phyloP scores from a whole-genome alignment of 306 rosid species.

The Prunus mira region DNA sequence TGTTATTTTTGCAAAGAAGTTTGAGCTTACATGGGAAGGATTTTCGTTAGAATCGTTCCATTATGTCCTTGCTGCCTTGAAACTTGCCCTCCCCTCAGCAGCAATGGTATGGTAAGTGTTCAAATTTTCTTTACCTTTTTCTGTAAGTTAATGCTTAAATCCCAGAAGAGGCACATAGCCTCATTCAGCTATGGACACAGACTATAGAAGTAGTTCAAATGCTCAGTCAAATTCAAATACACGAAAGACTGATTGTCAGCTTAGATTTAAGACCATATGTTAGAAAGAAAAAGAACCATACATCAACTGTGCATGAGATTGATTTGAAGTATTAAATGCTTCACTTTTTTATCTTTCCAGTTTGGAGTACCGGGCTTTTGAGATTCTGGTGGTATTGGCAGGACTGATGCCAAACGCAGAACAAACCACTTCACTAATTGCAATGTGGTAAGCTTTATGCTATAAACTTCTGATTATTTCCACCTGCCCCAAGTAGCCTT shows the following conservation, averaged over 20 bases:
- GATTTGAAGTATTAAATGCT: background rate
- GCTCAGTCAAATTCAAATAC: background rate
- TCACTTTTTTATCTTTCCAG: slow-evolving; percentile 30
- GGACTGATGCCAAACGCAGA: slow-evolving; percentile 70
- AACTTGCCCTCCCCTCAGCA: slow-evolving; percentile 74
- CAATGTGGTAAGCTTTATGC: slow-evolving; percentile 61
- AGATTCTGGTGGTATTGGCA: slow-evolving; percentile 71
- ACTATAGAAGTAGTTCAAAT: background rate
- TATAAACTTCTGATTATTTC: background rate
- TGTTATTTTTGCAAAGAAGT: slow-evolving; percentile 41
- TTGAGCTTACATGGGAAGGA: slow-evolving; percentile 73
- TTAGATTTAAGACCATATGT: background rate
- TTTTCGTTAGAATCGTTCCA: slow-evolving; percentile 50
- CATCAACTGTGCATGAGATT: too few species aligned
- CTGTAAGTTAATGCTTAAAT: background rate
- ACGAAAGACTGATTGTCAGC: too few species aligned
- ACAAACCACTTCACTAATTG: slow-evolving; percentile 70
- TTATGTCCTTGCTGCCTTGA: slow-evolving; percentile 43
- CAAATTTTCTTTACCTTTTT: background rate
- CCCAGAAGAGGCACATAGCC: too few species aligned
- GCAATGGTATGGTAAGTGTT: slow-evolving; percentile 79
- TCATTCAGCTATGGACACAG: background rate
- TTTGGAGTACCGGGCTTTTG: slow-evolving; percentile 85
- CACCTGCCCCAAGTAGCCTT: background rate
- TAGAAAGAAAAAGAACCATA: background rate